Conservation (phyloP, 176 grass and related monocot genomes). For the Paspalum notatum region DNA sequence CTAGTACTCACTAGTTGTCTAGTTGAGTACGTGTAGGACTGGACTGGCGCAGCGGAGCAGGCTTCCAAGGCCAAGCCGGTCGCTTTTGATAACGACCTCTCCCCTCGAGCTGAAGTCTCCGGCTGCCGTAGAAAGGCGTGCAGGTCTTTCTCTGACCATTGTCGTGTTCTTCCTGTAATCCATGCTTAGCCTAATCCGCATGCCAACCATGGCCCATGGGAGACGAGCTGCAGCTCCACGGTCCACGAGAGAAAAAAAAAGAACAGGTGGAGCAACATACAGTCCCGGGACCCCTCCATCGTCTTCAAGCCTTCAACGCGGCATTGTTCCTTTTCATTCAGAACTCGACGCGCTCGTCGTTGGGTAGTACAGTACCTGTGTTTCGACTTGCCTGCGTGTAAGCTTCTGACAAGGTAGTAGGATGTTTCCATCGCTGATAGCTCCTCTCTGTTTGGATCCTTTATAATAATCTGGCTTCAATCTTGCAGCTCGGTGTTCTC, state of each 20-base stretch:
- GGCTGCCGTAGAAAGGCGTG: neutral
- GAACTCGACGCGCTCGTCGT: neutral
- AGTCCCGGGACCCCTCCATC: too few relatives aligned
- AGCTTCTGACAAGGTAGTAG: neutral
- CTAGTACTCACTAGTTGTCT: too few relatives aligned
- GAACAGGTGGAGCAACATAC: too few relatives aligned
- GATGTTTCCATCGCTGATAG: neutral
- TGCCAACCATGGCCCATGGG: neutral
- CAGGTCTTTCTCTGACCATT: slow-evolving; percentile 2
- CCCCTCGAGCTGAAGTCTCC: neutral
- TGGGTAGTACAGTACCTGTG: too few relatives aligned
- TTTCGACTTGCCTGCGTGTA: neutral
- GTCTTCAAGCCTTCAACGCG: neutral
- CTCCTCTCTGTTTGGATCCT: neutral
- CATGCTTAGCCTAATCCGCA: neutral
- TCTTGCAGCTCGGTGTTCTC: neutral
- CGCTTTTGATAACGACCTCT: neutral
- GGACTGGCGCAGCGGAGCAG: too few relatives aligned
- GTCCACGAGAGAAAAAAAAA: neutral
- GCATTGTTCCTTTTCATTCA: neutral
- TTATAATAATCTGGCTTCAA: neutral
- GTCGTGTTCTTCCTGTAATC: slow-evolving; percentile 25
- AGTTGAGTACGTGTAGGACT: too few relatives aligned
- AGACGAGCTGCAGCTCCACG: neutral
- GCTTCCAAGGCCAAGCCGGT: neutral